Evolutionary conservation across 352 stramenopile species (phyloP).

Genomic region (Thalassiosira ordinaria): DNA sequence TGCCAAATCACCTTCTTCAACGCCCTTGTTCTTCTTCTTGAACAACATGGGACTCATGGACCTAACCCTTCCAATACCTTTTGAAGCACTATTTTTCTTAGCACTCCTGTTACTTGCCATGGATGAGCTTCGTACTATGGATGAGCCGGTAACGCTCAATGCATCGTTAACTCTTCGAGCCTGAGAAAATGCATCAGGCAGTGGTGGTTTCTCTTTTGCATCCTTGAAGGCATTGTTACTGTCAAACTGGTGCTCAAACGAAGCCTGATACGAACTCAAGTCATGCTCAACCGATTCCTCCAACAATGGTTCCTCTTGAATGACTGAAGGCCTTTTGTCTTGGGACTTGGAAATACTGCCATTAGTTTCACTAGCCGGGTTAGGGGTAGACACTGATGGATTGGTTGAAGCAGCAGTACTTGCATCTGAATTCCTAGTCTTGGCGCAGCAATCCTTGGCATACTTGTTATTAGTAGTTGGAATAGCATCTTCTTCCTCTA

Average conservation of each 20-base stretch:
- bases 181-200: conserved; percentile 6
- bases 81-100: too few species aligned
- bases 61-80: not conserved
- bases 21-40: conserved; percentile 18
- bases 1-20: too few species aligned
- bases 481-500: too few species aligned
- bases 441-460: not conserved
- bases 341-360: too few species aligned
- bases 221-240: too few species aligned
- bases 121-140: too few species aligned
- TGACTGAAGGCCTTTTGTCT: not conserved
- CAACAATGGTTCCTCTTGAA: not conserved
- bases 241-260: too few species aligned
- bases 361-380: not conserved
- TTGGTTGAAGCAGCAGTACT: not conserved
- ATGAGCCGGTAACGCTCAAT: conserved; percentile 5
- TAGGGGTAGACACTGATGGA: not conserved
- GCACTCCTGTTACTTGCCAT: too few species aligned
- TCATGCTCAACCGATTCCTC: not conserved
- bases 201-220: too few species aligned
- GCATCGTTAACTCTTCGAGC: conserved; percentile 10
- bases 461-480: too few species aligned
- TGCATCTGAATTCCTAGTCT: not conserved
- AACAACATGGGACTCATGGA: conserved; percentile 22
- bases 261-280: not conserved